phyloP scores from a whole-genome alignment of 2,329 filamentous ascomycete genomes.

The Aureobasidium sp. region DNA sequence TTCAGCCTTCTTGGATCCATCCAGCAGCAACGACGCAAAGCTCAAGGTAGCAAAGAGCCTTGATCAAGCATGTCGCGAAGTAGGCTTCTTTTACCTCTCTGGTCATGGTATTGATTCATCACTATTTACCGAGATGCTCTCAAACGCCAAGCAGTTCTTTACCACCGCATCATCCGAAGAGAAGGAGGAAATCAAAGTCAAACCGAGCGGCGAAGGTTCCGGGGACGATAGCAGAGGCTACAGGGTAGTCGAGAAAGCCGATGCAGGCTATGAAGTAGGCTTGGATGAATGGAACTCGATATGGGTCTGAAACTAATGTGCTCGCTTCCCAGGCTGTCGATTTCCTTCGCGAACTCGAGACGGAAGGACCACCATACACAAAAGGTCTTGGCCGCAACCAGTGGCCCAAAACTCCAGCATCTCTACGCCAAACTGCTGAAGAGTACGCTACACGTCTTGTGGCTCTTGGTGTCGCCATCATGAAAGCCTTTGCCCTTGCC shows the following conservation, averaged over 20 bases:
- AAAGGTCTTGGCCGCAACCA: constrained; percentile 2
- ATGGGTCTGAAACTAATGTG: background rate
- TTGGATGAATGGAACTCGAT: background rate
- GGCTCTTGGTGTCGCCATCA: background rate
- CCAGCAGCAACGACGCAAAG: background rate
- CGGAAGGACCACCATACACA: background rate
- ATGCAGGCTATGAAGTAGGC: constrained; percentile 2
- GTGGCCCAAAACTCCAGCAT: background rate
- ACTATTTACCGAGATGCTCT: background rate
- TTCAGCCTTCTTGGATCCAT: background rate
- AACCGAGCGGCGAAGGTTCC: background rate
- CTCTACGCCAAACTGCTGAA: background rate
- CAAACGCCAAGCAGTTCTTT: constrained; percentile 3
- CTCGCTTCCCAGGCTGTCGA: background rate
- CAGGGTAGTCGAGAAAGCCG: background rate
- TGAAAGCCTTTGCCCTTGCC: constrained; percentile 1
- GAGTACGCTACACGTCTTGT: constrained; percentile 2
- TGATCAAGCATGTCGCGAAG: constrained; percentile 3
- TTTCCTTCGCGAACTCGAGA: constrained; percentile 5
- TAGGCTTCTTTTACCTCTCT: constrained; percentile 13
- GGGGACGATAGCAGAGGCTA: constrained; percentile 7
- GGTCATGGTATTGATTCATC: background rate
- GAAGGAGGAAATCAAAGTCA: background rate
- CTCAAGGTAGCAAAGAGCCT: background rate
- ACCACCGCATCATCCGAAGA: background rate